A percentile compares a stretch with the other conserved stretches of the same genome.
phyloP scores from a whole-genome alignment of 164 flowering plant genomes.

The Kalanchoe fedtschenkoi region DNA sequence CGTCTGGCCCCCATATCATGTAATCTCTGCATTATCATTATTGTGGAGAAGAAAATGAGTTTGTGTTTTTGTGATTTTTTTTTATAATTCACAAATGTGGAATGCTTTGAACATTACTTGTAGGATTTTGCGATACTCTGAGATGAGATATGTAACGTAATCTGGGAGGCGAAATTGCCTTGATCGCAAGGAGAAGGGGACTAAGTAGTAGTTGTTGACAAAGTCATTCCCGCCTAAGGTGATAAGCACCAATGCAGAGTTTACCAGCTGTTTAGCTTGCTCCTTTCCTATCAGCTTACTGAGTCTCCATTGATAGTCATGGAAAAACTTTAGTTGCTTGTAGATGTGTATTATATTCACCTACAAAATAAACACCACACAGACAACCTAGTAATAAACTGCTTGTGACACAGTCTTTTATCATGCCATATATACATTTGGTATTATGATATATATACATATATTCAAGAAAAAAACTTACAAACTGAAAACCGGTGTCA shows the following conservation, averaged over 20 bases:
- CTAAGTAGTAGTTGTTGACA: constrained; percentile 13
- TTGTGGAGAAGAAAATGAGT: background rate
- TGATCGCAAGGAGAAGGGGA: constrained; percentile 9
- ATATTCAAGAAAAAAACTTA: constrained; percentile 6
- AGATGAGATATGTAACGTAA: constrained; percentile 9
- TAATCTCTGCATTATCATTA: constrained; percentile 17
- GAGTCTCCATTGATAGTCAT: constrained; percentile 9
- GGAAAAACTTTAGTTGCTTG: constrained; percentile 10
- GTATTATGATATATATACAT: too few species aligned
- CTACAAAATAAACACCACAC: too few species aligned
- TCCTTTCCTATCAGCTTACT: constrained; percentile 7
- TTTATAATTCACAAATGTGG: background rate
- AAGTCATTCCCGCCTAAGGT: constrained; percentile 15
- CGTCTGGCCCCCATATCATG: constrained; percentile 26
- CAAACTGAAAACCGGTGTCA: constrained; percentile 37
- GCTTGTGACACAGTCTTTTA: too few species aligned
- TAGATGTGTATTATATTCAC: constrained; percentile 10
- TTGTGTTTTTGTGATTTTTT: too few species aligned
- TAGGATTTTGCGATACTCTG: constrained; percentile 9
- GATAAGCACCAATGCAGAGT: constrained; percentile 10
- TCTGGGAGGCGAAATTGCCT: constrained; percentile 9
- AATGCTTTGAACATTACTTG: background rate
- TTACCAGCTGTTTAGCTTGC: constrained; percentile 1
- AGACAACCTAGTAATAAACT: too few species aligned
- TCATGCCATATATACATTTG: too few species aligned